phyloP scores from a whole-genome alignment of 495 filamentous ascomycete species.

The Tuber indicum region DNA sequence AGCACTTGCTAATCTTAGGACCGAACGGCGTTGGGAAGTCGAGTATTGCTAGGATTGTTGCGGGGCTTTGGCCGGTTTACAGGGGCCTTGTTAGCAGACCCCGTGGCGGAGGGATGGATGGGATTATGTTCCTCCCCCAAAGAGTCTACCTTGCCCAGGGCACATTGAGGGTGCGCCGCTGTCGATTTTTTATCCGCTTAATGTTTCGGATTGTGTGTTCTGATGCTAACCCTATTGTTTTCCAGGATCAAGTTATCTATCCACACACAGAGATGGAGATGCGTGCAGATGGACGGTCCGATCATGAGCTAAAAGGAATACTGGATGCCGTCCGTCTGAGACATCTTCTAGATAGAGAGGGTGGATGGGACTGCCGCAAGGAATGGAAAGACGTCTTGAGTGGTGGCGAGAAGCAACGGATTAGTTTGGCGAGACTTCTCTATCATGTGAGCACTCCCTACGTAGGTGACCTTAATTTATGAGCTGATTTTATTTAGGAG shows the following conservation, averaged over 20 bases:
- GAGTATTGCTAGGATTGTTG: constrained; percentile 79
- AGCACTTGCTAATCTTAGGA: constrained; percentile 90
- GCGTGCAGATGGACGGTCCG: constrained; percentile 68
- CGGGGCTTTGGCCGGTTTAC: constrained; percentile 94
- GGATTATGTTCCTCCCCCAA: constrained; percentile 97
- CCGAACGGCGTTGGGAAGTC: constrained; percentile 94
- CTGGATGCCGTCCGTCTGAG: constrained; percentile 78
- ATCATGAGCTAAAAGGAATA: constrained; percentile 64
- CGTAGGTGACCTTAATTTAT: neutral
- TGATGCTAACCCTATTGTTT: neutral
- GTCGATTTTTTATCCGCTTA: neutral
- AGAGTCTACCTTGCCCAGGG: constrained; percentile 87
- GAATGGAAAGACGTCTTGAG: constrained; percentile 97
- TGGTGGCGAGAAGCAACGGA: constrained; percentile 96
- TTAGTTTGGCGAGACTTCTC: constrained; percentile 79
- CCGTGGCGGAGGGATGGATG: constrained; percentile 69
- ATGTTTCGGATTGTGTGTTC: neutral
- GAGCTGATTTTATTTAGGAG: constrained; percentile 44
- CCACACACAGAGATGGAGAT: constrained; percentile 92
- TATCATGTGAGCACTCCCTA: constrained; percentile 62
- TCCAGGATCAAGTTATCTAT: constrained; percentile 95
- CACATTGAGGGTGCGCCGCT: constrained; percentile 52
- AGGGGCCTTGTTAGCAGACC: constrained; percentile 83
- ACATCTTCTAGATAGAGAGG: constrained; percentile 84
- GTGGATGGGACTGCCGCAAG: constrained; percentile 92